Evolutionary conservation across 441 rosid species (phyloP).

Genomic region (Aquilaria agallochum): DNA sequence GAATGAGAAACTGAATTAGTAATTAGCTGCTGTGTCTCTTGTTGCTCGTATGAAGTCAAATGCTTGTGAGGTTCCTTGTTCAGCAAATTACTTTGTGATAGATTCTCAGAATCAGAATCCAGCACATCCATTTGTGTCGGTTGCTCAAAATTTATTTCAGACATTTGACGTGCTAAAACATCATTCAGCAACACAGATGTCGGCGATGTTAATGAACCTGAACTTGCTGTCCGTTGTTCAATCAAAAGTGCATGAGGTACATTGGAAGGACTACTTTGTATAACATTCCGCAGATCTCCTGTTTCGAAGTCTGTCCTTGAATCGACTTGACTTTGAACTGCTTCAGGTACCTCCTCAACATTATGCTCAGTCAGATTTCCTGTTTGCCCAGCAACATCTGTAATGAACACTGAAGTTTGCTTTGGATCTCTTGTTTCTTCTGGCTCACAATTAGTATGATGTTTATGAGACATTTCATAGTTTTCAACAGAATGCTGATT

Average conservation of each 20-base stretch:
- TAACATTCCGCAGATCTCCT: conserved; percentile 14
- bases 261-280: conserved; percentile 25
- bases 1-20: conserved; percentile 15
- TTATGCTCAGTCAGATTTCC: conserved; percentile 4
- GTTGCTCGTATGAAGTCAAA: conserved; percentile 2
- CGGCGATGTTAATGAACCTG: conserved; percentile 38
- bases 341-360: not conserved
- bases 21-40: conserved; percentile 10
- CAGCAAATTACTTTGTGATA: conserved; percentile 7
- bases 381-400: conserved; percentile 10
- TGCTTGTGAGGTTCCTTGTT: conserved; percentile 12
- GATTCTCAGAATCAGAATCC: conserved; percentile 16
- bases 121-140: conserved; percentile 19
- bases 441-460: not conserved
- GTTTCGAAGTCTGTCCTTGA: conserved; percentile 11
- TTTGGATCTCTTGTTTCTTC: conserved; percentile 6
- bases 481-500: conserved; percentile 16
- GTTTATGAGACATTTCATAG: conserved; percentile 4
- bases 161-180: conserved; percentile 11
- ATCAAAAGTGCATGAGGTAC: conserved; percentile 17
- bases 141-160: conserved; percentile 21
- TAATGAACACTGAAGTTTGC: not conserved
- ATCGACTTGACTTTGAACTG: conserved; percentile 6
- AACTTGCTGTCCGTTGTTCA: conserved; percentile 24
- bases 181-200: conserved; percentile 39